Conservation (phyloP, 2,329 filamentous ascomycete species). For the Colletotrichum sp. region DNA sequence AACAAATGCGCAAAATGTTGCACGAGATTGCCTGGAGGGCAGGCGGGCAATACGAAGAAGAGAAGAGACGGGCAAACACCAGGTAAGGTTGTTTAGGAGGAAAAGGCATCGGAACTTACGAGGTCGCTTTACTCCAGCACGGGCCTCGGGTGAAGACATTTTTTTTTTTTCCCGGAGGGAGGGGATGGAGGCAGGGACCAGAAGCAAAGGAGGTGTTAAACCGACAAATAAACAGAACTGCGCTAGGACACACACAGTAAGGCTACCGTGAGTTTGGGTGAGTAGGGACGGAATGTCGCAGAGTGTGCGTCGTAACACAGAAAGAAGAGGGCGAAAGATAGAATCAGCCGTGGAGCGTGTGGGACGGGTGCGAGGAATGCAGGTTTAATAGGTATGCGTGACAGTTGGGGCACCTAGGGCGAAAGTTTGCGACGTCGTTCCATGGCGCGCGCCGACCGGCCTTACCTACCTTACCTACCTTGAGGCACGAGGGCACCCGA, state of each 20-base stretch:
- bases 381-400: neutral
- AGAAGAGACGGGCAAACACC: neutral
- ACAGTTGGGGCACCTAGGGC: neutral
- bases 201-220: neutral
- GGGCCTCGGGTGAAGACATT: constrained; percentile 47
- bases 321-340: neutral
- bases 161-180: neutral
- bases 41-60: neutral
- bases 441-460: neutral
- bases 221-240: neutral
- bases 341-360: neutral
- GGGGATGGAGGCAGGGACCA: neutral
- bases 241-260: neutral
- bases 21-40: neutral
- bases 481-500: neutral
- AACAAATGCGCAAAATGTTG: neutral
- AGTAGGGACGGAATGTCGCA: neutral
- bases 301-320: neutral
- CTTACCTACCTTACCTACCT: neutral
- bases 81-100: neutral
- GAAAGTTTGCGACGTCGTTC: neutral
- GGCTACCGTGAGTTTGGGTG: neutral
- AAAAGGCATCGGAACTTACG: constrained; percentile 35
- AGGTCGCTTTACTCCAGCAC: constrained; percentile 47
- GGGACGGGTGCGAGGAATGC: neutral